Evolutionary conservation across 176 grass and related monocot genomes (phyloP).

Genomic region (Tillandsia leiboldiana): DNA sequence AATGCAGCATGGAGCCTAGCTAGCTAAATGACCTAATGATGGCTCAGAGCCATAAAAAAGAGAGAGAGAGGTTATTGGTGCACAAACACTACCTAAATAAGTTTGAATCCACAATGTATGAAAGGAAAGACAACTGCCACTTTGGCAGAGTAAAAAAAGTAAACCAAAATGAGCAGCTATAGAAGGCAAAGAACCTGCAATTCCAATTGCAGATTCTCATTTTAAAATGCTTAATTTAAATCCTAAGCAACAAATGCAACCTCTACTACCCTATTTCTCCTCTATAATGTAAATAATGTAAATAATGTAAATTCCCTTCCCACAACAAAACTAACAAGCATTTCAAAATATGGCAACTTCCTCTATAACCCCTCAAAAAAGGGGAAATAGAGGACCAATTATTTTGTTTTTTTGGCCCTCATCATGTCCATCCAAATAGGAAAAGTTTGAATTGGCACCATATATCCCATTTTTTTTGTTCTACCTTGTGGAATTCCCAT

Average conservation of each 20-base stretch:
- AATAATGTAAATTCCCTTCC: constrained; percentile 13
- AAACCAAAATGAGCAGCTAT: not conserved
- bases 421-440: not conserved
- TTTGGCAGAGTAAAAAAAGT: not conserved
- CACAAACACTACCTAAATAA: constrained; percentile 11
- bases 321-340: constrained; percentile 37
- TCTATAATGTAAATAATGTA: too few species aligned
- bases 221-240: not conserved
- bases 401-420: not conserved
- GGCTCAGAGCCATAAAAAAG: constrained; percentile 4
- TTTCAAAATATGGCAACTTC: constrained; percentile 1
- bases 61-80: constrained; percentile 3
- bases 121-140: constrained; percentile 2
- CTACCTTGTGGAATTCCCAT: constrained; percentile 18
- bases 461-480: constrained; percentile 5
- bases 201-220: not conserved
- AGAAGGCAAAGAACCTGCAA: not conserved
- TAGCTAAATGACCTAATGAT: not conserved
- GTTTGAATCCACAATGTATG: constrained; percentile 1
- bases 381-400: not conserved
- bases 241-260: not conserved
- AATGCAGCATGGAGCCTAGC: too few species aligned
- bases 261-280: constrained; percentile 1
- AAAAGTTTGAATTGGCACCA: not conserved
- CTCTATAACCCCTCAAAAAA: not conserved